Conservation (phyloP, 345 rosid species). For the Moricandia arvensis region DNA sequence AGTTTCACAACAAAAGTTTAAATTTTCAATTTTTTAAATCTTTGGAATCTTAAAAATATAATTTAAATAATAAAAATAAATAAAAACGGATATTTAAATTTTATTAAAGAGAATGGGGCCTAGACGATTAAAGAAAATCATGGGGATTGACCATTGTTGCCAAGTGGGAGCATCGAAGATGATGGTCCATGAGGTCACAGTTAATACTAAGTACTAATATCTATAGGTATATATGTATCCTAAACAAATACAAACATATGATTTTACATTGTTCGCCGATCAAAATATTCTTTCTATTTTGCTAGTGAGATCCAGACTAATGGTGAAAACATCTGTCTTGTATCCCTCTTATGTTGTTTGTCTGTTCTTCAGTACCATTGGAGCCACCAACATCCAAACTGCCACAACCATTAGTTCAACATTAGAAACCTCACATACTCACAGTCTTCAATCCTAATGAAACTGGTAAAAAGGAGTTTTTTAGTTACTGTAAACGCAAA, state of each 20-base stretch:
- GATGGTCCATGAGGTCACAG: neutral
- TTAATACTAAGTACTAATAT: neutral
- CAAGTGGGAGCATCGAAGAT: no score
- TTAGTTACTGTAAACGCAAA: slow-evolving; percentile 76
- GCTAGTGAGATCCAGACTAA: neutral
- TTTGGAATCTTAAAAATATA: no score
- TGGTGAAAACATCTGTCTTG: neutral
- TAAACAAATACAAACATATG: neutral
- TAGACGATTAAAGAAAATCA: no score
- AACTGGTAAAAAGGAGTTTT: neutral
- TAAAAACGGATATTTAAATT: no score
- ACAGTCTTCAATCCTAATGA: neutral
- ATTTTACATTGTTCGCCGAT: neutral
- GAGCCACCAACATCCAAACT: slow-evolving; percentile 95
- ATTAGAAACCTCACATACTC: neutral
- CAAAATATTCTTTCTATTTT: slow-evolving; percentile 8
- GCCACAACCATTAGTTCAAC: slow-evolving; percentile 25
- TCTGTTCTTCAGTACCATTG: slow-evolving; percentile 55
- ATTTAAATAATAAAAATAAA: no score
- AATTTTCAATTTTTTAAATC: no score
- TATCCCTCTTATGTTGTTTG: slow-evolving; percentile 35
- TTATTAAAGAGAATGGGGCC: no score
- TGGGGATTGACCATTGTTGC: no score
- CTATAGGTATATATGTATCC: neutral
- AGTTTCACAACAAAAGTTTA: no score